Evolutionary conservation across 768 basidiomycete species (phyloP), one percentile per base, ranked within the genome.

Genomic region (Pleurotus citrinopileatus): DNA sequence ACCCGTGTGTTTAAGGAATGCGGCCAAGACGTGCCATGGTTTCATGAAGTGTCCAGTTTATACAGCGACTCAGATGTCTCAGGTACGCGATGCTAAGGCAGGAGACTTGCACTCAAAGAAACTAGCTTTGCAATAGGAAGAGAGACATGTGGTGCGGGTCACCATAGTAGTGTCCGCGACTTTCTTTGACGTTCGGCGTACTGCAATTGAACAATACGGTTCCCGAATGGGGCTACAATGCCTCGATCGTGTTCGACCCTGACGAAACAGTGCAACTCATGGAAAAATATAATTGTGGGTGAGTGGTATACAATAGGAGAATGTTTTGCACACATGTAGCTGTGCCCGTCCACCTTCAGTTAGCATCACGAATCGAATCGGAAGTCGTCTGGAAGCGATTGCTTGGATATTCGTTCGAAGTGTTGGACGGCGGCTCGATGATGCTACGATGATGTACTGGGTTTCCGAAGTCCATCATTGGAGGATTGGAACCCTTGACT

Each of bases 301-400:
- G 32, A 10, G 32, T 34, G 32, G 32, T 34, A 34, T 34, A 34
- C 9, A 34, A n/a, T 10, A 34, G 3, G 32, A 34, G 32, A 34
- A 34, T n/a, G 10, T 34, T n/a, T 3, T 1, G 2, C 32, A n/a
- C n/a, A 34, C 32, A 34, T n/a, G n/a, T n/a, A n/a, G n/a, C n/a
- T n/a, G n/a, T n/a, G n/a, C n/a, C n/a, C n/a, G n/a, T n/a, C n/a
- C n/a, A n/a, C n/a, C n/a, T n/a, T n/a, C n/a, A n/a, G n/a, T 51
- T 34, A 37, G 9, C 34, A 23, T 51, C 17, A n/a, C 48, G 48
- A n/a, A 51, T 51, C n/a, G 28, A 32, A 8, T 51, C 48, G n/a
- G 48, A 37, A 3, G 32, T 34, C 3, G 12, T n/a, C n/a, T 51
- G 48, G n/a, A 51, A 51, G 13, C 27, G 17, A 9, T 28, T 34